Conservation (phyloP, 2,329 filamentous ascomycete genomes). For the Colletotrichum cordylinicola region DNA sequence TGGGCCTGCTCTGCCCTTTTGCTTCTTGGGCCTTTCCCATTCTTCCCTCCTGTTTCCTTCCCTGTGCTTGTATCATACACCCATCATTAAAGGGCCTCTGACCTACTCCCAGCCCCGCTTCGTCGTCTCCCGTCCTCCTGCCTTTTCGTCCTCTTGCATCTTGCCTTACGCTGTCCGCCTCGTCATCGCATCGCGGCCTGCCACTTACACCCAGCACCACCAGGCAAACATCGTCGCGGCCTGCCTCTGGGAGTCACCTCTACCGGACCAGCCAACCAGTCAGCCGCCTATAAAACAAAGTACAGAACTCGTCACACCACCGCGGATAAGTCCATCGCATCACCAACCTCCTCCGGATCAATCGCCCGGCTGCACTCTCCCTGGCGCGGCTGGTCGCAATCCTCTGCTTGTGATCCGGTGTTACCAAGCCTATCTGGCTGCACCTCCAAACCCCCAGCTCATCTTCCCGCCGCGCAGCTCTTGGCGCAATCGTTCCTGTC, state of each 20-base stretch:
- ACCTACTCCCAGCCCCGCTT: neutral
- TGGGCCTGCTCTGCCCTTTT: neutral
- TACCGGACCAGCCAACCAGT: neutral
- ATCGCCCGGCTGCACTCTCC: neutral
- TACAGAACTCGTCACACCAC: neutral
- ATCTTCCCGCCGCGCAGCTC: constrained; percentile 2
- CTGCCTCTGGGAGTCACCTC: neutral
- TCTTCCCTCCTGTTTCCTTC: neutral
- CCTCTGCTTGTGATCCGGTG: neutral
- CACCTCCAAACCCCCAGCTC: neutral
- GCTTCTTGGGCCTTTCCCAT: neutral
- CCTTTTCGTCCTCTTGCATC: neutral
- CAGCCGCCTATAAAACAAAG: neutral
- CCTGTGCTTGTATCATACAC: neutral
- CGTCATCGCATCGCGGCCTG: neutral
- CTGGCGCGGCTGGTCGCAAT: neutral
- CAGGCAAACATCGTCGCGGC: neutral
- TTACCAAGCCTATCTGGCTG: neutral
- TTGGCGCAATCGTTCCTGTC: neutral
- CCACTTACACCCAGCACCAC: neutral
- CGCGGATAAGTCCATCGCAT: neutral
- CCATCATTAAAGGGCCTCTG: neutral
- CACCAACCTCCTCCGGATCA: neutral
- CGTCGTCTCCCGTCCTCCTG: neutral
- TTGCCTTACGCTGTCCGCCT: neutral